A percentile compares a stretch with the other conserved stretches of the same genome.
Conservation (phyloP, 2,329 filamentous ascomycete genomes). For the Fusarium setosum region DNA sequence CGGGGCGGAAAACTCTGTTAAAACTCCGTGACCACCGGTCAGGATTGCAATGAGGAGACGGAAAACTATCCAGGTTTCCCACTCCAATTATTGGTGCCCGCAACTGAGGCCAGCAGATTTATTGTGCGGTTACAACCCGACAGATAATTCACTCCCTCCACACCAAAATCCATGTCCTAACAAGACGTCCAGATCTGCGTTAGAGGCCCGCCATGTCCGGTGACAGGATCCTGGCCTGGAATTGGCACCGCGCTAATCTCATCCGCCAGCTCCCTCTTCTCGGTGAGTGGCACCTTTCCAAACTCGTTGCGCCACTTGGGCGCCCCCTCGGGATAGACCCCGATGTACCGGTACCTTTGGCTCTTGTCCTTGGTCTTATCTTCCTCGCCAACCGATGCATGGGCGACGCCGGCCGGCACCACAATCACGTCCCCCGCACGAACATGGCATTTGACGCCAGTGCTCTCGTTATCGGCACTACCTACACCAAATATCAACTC, state of each 20-base stretch:
- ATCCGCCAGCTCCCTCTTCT: background rate
- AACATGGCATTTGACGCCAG: background rate
- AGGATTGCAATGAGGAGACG: no score
- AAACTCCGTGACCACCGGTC: no score
- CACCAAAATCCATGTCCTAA: background rate
- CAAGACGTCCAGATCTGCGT: background rate
- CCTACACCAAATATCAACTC: slow-evolving; percentile 11
- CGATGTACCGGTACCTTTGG: slow-evolving; percentile 5
- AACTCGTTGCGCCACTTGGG: slow-evolving; percentile 1
- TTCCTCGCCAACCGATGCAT: background rate
- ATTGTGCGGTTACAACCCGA: no score
- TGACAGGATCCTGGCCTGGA: slow-evolving; percentile 1
- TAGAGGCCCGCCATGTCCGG: slow-evolving; percentile 1
- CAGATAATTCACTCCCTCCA: no score
- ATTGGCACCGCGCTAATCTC: background rate
- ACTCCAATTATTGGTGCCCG: background rate
- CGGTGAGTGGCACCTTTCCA: background rate
- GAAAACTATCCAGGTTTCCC: no score
- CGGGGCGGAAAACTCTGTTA: no score
- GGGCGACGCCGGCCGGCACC: slow-evolving; percentile 6
- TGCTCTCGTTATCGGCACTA: background rate
- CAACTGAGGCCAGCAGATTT: no score
- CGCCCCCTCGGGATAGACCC: background rate
- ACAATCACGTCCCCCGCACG: slow-evolving; percentile 9
- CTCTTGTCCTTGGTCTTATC: background rate